These are phyloP conservation scores for Colletotrichum gloeosporioides DNA, from an alignment of 2,329 filamentous ascomycete species.

Conservation along the genomic window DNA sequence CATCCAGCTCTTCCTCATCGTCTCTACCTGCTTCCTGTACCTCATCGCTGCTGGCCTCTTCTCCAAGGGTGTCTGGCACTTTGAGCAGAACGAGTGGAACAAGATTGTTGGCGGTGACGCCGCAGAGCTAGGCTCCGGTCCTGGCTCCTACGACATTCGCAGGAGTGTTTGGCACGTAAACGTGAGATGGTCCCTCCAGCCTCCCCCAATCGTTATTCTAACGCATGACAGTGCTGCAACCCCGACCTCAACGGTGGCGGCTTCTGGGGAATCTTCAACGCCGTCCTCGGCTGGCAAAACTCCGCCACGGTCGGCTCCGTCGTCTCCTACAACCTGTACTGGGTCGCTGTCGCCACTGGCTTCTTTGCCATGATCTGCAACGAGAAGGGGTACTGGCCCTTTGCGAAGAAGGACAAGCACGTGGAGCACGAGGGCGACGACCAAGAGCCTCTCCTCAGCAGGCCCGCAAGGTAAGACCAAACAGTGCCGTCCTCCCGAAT, in stretches of 20 bases:
- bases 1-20: constrained; percentile 74
- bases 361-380: constrained; percentile 21
- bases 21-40: constrained; percentile 81
- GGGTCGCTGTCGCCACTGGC: constrained; percentile 21
- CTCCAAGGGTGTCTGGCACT: constrained; percentile 74
- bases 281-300: constrained; percentile 66
- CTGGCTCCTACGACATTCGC: constrained; percentile 79
- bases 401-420: not conserved
- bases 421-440: constrained; percentile 6
- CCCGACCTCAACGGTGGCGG: constrained; percentile 68
- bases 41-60: constrained; percentile 82
- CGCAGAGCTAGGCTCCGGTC: constrained; percentile 55
- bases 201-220: constrained; percentile 34
- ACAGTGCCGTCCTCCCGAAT: not conserved
- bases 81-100: constrained; percentile 71
- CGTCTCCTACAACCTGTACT: constrained; percentile 25
- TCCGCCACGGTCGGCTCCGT: constrained; percentile 25
- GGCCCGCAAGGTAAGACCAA: constrained; percentile 21
- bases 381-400: constrained; percentile 20
- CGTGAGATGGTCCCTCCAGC: constrained; percentile 44
- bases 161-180: constrained; percentile 85
- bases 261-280: constrained; percentile 77
- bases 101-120: constrained; percentile 62
- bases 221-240: constrained; percentile 62
- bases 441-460: constrained; percentile 23